Evolutionary conservation across 225 moss, liverwort and hornwort species (phyloP).

Genomic region (Polytrichum formosum): DNA sequence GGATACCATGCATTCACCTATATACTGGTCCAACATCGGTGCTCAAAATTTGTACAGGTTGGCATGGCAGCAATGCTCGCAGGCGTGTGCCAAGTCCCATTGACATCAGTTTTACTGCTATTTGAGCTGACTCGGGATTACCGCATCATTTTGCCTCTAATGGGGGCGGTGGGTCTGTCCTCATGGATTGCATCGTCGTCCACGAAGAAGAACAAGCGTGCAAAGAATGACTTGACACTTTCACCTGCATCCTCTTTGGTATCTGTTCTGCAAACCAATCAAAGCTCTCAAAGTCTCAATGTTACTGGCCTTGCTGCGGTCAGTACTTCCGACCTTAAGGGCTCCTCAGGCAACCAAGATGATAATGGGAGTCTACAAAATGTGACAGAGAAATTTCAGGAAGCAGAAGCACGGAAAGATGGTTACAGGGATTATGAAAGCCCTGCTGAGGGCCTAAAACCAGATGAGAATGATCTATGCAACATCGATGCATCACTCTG

Average conservation of each 20-base stretch:
- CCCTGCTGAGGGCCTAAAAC: conserved; percentile 15
- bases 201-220: conserved; percentile 47
- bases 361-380: conserved; percentile 38
- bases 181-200: conserved; percentile 91
- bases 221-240: conserved; percentile 32
- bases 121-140: conserved; percentile 97
- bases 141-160: conserved; percentile 91
- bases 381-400: conserved; percentile 8
- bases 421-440: conserved; percentile 21
- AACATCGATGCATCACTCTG: conserved; percentile 73
- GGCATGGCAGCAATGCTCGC: conserved; percentile 98
- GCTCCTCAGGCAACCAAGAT: conserved; percentile 15
- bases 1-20: no score
- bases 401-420: conserved; percentile 17
- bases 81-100: conserved; percentile 97
- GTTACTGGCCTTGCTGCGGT: conserved; percentile 6
- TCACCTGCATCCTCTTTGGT: conserved; percentile 11
- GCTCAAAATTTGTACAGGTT: conserved; percentile 46
- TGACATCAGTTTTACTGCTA: conserved; percentile 85
- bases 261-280: conserved; percentile 11
- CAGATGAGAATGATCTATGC: conserved; percentile 57
- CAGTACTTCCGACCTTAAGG: conserved; percentile 9
- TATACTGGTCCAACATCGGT: neutral
- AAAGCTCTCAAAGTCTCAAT: conserved; percentile 14
- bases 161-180: conserved; percentile 94